A percentile compares a stretch with the other conserved stretches of the same genome.
Conservation (phyloP, 208 protist species). For the Phytomonas serpens region DNA sequence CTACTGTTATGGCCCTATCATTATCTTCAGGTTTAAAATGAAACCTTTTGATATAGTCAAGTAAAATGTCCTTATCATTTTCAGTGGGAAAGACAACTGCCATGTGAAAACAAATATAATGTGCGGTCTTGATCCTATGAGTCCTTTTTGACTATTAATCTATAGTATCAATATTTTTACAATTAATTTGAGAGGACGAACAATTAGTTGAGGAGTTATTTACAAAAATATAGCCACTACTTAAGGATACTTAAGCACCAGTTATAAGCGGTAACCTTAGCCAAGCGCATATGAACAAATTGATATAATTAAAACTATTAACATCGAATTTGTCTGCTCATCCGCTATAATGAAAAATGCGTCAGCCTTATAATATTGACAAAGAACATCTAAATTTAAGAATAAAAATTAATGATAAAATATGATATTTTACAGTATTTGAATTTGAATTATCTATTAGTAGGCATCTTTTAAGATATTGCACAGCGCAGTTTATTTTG, state of each 20-base stretch:
- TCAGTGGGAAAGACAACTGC: slow-evolving; percentile 26
- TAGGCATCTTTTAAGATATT: not conserved
- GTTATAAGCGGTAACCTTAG: not conserved
- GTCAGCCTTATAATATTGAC: not conserved
- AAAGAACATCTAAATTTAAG: not conserved
- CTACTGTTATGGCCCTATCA: not conserved
- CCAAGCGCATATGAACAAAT: not conserved
- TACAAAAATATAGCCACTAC: not conserved
- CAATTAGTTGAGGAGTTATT: not conserved
- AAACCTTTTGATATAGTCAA: slow-evolving; percentile 18
- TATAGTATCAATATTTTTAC: not conserved
- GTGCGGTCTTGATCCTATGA: not conserved
- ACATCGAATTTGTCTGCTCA: not conserved
- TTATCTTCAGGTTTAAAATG: not conserved
- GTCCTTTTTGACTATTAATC: not conserved
- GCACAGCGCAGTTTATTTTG: too few species aligned
- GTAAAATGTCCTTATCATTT: slow-evolving; percentile 20
- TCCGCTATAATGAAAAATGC: not conserved
- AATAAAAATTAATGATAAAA: not conserved
- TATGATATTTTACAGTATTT: not conserved
- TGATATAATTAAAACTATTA: not conserved
- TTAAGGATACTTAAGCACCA: not conserved
- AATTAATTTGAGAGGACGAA: not conserved
- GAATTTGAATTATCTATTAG: not conserved
- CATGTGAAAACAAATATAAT: slow-evolving; percentile 17